Evolutionary conservation across 2,329 filamentous ascomycete genomes (phyloP).

Genomic region (Aspergillus brasiliensis): DNA sequence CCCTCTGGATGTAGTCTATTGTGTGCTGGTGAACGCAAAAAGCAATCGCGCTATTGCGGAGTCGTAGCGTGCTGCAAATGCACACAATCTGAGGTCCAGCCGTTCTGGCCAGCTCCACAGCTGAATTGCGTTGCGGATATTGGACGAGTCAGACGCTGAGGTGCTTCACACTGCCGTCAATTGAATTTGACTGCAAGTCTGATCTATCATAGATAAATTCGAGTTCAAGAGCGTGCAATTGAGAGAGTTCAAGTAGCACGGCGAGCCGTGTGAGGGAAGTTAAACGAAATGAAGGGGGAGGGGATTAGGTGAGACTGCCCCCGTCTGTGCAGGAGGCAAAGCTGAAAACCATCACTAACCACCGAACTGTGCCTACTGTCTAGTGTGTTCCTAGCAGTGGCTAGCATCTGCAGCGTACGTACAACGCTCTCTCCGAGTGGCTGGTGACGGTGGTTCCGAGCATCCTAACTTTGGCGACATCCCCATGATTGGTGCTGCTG

Average conservation of each 20-base stretch:
- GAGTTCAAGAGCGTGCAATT: not conserved
- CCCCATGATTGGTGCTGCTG: not conserved
- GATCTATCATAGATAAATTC: not conserved
- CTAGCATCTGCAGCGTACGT: not conserved
- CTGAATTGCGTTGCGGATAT: slow-evolving; percentile 5
- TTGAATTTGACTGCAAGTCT: not conserved
- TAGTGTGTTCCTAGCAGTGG: not conserved
- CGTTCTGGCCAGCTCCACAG: slow-evolving; percentile 22
- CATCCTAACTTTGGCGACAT: not conserved
- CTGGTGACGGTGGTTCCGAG: not conserved
- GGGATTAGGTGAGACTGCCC: slow-evolving; percentile 3
- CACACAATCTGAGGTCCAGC: slow-evolving; percentile 21
- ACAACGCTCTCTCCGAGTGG: not conserved
- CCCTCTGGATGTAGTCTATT: slow-evolving; percentile 7
- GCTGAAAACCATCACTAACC: not conserved
- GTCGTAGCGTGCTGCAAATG: slow-evolving; percentile 19
- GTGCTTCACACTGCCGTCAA: not conserved
- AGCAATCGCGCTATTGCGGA: slow-evolving; percentile 16
- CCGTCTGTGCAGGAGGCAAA: slow-evolving; percentile 3
- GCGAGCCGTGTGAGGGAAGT: not conserved
- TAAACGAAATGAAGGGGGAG: slow-evolving; percentile 1
- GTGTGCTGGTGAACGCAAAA: slow-evolving; percentile 16
- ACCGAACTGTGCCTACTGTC: not conserved
- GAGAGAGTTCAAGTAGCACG: not conserved
- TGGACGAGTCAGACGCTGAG: not conserved